These are phyloP conservation scores for Cyclocybe aegerita DNA, from an alignment of 768 basidiomycete species.

Conservation along the genomic window DNA sequence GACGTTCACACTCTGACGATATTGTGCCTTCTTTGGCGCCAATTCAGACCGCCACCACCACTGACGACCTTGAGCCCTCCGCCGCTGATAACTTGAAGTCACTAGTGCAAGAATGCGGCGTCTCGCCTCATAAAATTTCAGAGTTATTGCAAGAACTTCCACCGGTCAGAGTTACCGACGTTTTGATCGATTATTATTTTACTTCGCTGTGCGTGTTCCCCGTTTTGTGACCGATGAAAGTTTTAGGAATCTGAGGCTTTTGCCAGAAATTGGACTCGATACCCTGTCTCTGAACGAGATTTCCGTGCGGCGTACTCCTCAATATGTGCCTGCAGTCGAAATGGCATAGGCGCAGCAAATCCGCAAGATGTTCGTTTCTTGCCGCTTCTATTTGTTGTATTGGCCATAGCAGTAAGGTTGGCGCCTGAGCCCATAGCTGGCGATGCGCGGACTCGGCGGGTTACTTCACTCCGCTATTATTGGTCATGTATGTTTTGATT, in stretches of 20 bases:
- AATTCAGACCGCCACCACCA: constrained; percentile 1
- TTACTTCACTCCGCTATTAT: constrained; percentile 88
- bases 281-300: constrained; percentile 84
- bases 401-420: constrained; percentile 83
- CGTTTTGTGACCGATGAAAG: background rate
- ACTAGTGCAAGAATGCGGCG: constrained; percentile 90
- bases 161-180: constrained; percentile 69
- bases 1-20: constrained; percentile 1
- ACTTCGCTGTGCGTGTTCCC: constrained; percentile 53
- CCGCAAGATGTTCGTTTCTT: constrained; percentile 82
- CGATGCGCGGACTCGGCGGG: constrained; percentile 69
- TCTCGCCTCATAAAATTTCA: constrained; percentile 85
- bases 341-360: constrained; percentile 58
- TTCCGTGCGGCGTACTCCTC: constrained; percentile 75
- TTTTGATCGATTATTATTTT: constrained; percentile 84
- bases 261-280: constrained; percentile 89
- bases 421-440: constrained; percentile 86
- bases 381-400: constrained; percentile 89
- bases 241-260: constrained; percentile 10
- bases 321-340: constrained; percentile 59
- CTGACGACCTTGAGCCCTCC: constrained; percentile 44
- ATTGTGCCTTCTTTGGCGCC: constrained; percentile 9
- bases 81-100: constrained; percentile 84
- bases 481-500: constrained; percentile 79
- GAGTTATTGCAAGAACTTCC: constrained; percentile 90